These are phyloP conservation scores for Tripterygium wilfordii DNA, from an alignment of 177 flowering plant genomes.

Conservation along the genomic window DNA sequence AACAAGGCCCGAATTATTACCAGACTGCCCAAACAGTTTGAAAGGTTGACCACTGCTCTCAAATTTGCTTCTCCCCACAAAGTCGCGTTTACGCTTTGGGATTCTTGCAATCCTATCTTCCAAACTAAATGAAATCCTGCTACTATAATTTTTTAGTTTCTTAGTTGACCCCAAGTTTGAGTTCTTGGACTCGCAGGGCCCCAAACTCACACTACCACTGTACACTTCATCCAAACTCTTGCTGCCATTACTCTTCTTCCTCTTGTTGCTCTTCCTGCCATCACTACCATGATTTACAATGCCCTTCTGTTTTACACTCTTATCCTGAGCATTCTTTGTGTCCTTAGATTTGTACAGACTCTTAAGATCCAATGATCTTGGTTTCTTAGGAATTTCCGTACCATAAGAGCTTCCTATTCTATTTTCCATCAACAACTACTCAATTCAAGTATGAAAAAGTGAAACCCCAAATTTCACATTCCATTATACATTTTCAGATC, in stretches of 20 bases:
- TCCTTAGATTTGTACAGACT: slow-evolving; percentile 39
- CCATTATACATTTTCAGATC: slow-evolving; percentile 73
- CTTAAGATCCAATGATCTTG: slow-evolving; percentile 66
- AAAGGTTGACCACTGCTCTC: slow-evolving; percentile 17
- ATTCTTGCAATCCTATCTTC: slow-evolving; percentile 33
- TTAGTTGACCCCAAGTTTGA: slow-evolving; percentile 13
- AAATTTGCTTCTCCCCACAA: slow-evolving; percentile 42
- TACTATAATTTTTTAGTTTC: slow-evolving; percentile 12
- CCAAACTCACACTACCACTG: slow-evolving; percentile 17
- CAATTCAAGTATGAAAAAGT: slow-evolving; percentile 26
- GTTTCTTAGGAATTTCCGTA: slow-evolving; percentile 38
- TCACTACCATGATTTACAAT: slow-evolving; percentile 13
- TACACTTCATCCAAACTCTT: slow-evolving; percentile 33
- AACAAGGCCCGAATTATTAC: slow-evolving; percentile 13
- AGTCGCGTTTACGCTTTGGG: slow-evolving; percentile 56
- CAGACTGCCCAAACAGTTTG: slow-evolving; percentile 14
- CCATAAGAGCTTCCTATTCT: slow-evolving; percentile 44
- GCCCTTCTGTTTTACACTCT: slow-evolving; percentile 37
- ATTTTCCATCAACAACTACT: slow-evolving; percentile 70
- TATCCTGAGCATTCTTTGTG: slow-evolving; percentile 15
- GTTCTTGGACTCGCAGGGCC: slow-evolving; percentile 14
- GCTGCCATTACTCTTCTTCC: slow-evolving; percentile 38
- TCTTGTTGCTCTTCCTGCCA: slow-evolving; percentile 27
- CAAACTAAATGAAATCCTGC: slow-evolving; percentile 32
- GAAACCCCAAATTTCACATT: slow-evolving; percentile 35